Conservation (phyloP, 139 green algal species). For the Coelastrella sp. region DNA sequence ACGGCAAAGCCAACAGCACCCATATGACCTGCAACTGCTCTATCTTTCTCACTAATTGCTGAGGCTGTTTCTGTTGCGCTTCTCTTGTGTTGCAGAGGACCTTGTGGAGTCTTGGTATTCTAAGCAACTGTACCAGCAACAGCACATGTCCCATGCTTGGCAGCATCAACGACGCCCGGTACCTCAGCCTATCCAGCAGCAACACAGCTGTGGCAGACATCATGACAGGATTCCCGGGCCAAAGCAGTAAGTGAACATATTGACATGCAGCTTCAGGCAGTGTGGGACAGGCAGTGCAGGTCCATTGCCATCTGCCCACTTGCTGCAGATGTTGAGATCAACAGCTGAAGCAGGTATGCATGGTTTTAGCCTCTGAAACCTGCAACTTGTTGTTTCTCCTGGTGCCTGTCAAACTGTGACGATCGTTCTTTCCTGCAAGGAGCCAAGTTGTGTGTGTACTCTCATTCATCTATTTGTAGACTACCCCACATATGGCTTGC, state of each 20-base stretch:
- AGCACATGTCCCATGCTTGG: slow-evolving; percentile 47
- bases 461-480: slow-evolving; percentile 2
- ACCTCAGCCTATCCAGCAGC: slow-evolving; percentile 4
- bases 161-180: slow-evolving; percentile 44
- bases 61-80: not conserved
- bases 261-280: too few species aligned
- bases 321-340: not conserved
- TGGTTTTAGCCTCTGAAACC: too few species aligned
- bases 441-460: not conserved
- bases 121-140: slow-evolving; percentile 57
- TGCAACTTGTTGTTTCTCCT: too few species aligned
- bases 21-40: too few species aligned
- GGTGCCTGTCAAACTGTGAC: too few species aligned
- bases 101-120: slow-evolving; percentile 51
- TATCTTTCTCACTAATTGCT: not conserved
- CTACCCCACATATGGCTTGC: slow-evolving; percentile 23
- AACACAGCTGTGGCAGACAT: slow-evolving; percentile 33
- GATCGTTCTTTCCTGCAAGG: not conserved
- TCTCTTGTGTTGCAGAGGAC: slow-evolving; percentile 37
- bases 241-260: not conserved
- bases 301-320: too few species aligned
- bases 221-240: slow-evolving; percentile 24
- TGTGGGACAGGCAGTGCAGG: too few species aligned
- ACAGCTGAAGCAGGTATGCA: not conserved
- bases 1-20: too few species aligned